Evolutionary conservation across 306 rosid species (phyloP).

Genomic region (Parietaria judaica): DNA sequence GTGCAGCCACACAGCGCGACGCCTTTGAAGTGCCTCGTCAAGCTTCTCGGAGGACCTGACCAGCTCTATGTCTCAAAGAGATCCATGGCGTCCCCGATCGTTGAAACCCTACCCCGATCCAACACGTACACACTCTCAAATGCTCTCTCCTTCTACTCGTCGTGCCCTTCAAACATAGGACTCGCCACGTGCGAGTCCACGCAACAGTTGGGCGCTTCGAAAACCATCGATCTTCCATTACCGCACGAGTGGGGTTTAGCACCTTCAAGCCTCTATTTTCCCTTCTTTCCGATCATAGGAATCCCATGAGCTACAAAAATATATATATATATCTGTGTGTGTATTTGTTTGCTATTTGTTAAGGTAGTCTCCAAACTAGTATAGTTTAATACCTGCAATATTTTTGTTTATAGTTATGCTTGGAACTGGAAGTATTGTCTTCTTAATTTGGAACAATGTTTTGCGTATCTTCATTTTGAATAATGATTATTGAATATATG

Average conservation of each 20-base stretch:
- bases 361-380: too few species aligned
- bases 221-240: slow-evolving; percentile 55
- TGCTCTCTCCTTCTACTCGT: slow-evolving; percentile 47
- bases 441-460: too few species aligned
- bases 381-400: too few species aligned
- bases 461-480: too few species aligned
- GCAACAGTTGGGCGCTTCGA: slow-evolving; percentile 37
- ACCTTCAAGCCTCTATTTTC: slow-evolving; percentile 61
- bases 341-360: not conserved
- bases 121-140: slow-evolving; percentile 43
- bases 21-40: slow-evolving; percentile 31
- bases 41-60: slow-evolving; percentile 56
- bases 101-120: slow-evolving; percentile 17
- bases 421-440: too few species aligned
- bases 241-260: slow-evolving; percentile 86
- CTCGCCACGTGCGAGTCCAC: slow-evolving; percentile 23
- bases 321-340: not conserved
- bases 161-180: slow-evolving; percentile 37
- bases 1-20: not conserved
- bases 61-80: slow-evolving; percentile 46
- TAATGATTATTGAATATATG: too few species aligned
- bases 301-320: slow-evolving; percentile 39
- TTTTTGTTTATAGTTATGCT: too few species aligned
- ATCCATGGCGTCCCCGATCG: slow-evolving; percentile 31
- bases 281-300: slow-evolving; percentile 82